Evolutionary conservation across 371 early-diverging fungal species (phyloP), one percentile per base, ranked within the genome.

Genomic region (Mortierella sp.): DNA sequence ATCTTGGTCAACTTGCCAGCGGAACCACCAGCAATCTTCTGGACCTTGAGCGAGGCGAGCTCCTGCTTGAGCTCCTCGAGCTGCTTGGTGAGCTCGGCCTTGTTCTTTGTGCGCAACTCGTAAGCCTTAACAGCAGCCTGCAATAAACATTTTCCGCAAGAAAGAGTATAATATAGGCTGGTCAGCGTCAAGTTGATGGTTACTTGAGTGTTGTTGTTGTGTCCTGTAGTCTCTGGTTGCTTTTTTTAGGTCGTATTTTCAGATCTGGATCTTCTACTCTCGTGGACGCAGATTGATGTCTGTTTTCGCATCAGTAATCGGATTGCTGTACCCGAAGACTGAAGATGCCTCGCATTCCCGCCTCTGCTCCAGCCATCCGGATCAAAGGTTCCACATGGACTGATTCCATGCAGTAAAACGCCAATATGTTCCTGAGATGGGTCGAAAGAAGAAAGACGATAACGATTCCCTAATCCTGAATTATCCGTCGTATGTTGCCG

Each of bases 61-160:
- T 96, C 95, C 79, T 90, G 88, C 92, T 95, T 96, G 81, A 96
- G 90, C 73, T 93, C 93, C 61, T 93, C 93, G 55, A 97, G 92
- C 79, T 92, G 86, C 87, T 93, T 90, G 67, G 84, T 79, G 55
- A 97, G 90, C 83, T 96, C 95, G 54, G 87, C 92, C 88, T 93
- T 94, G 84, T 87, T 89, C 89, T 94, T 93, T 79, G 83, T 87
- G 81, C 95, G 92, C 82, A 97, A 88, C 83, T 95, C 94, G 87
- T 87, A 81, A 82, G 93, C 92, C 85, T 95, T 96, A 73, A 95
- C 89, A 83, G 87, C 85, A 82, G 87, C 87, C 92, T 89, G 60
- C 21, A 32, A 28, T 24, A 3, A 34, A 34, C 2, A 34, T 14
- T 34, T 34, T 34, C 37, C 37, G 14, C 37, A 7, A 34, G 37